Base-by-base conservation (phyloP, 1,284 basidiomycete species). In the Trametes hirsuta region DNA sequence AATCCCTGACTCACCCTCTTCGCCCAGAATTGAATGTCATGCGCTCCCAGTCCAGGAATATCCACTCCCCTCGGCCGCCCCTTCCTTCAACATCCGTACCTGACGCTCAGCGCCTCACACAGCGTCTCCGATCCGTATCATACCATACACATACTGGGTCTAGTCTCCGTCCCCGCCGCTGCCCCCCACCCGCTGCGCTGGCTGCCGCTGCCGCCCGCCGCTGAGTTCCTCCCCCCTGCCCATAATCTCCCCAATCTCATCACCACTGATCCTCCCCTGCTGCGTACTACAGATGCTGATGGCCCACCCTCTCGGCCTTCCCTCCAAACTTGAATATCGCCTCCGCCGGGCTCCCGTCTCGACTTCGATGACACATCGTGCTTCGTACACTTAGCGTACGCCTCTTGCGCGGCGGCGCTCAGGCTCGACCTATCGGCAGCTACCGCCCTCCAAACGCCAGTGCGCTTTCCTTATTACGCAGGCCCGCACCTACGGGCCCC, bases 181-280 rank as follows among this genome's bases (percentile, higher is more conserved):
- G 4, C 39, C 5, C 14, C 11, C 39, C 6, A 40, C 39, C 14
- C 18, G 18, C 18, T 18, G 18, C 18, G 18, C 18, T 18, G 18
- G 18, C 18, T 37, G 22, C 25, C 36, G 50, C 55, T 55, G 54
- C 50, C 46, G 40, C 6, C 50, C 51, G 44, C 52, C 54, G 59
- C 59, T 61, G 54, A 56, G 50, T 56, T 53, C 15, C 21, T 9
- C 35, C n/a, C 24, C 25, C 34, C 30, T 34, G 30, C 46, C 47
- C 47, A 30, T 21, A 25, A 36, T 44, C 18, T 40, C 30, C 52
- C 39, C 42, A 34, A 34, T 24, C 14, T 24, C 44, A 55, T 51
- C 48, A 53, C 58, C 47, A 49, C 47, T 54, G 47, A 47, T 47
- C 51, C 40, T 42, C 54, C 39, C 36, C 34, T 34, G 5, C 55